Evolutionary conservation across 768 basidiomycete genomes (phyloP), one percentile per base, ranked within the genome.

Genomic region (Hebeloma cylindrosporum): DNA sequence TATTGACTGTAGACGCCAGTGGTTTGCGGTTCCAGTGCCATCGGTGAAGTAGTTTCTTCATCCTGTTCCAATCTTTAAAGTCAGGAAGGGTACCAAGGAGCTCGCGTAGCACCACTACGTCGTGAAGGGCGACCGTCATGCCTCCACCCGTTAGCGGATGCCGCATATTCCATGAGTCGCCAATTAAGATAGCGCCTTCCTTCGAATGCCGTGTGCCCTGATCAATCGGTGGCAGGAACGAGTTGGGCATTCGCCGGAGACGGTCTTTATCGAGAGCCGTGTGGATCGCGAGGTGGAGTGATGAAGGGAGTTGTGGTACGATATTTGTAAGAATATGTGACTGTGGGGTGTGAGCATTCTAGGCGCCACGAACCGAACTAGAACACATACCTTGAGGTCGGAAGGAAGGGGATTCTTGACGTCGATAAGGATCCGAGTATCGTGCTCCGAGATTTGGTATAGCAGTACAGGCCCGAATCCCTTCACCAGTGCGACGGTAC

Each of bases 151-250:
- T 99, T 16, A 99, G 75, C 2, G 96, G 96, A 64, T 99, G 96
- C 0, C 96, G 88, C 94, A 98, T 98, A 62, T 98, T 99, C 87
- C 92, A 95, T 2, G 95, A 83, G 61, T 98, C 96, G 1, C 96
- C 96, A 25, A 96, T 72, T 50, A 98, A 80, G 46, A 99, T 69
- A 7, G 81, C 82, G 18, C 91, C 90, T 37, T 82, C 75, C 51
- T 80, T 85, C 13, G 67, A 66, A 7, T 72, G 69, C 0, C 62
- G 51, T 16, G 56, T 50, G n/a, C 71, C 72, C 60, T 95, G 94
- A 47, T 82, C 71, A 2, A 84, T 72, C 0, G 93, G 69, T 0
- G 96, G 90, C 1, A 99, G 76, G 73, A 89, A 96, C 0, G 90
- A 88, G 63, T 97, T 98, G 23, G 96, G 94, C 94, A 98, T 97